These are phyloP conservation scores for Mayamaea pseudoterrestris DNA, from an alignment of 108 stramenopile genomes.

Conservation along the genomic window DNA sequence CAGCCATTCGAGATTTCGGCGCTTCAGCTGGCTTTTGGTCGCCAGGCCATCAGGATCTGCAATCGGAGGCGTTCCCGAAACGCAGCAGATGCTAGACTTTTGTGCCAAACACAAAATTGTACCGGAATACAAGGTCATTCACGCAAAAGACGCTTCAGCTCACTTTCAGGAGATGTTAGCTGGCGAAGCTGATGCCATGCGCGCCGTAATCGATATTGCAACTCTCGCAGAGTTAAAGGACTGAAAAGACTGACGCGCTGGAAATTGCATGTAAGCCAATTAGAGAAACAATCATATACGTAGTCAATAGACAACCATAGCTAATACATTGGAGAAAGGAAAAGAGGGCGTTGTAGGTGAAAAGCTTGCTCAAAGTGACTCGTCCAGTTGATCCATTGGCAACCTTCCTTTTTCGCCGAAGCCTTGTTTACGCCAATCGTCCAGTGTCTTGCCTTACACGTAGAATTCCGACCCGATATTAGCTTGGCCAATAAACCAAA, in stretches of 20 bases:
- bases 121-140: constrained; percentile 1
- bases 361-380: background rate
- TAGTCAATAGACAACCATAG: too few species aligned
- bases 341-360: background rate
- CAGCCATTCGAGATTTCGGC: constrained; percentile 11
- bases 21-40: constrained; percentile 9
- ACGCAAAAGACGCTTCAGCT: background rate
- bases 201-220: background rate
- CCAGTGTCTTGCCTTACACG: constrained; percentile 3
- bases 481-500: constrained; percentile 6
- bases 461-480: constrained; percentile 4
- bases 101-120: constrained; percentile 32
- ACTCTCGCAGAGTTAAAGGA: background rate
- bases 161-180: background rate
- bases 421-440: constrained; percentile 3
- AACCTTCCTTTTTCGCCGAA: constrained; percentile 7
- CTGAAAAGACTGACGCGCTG: too few species aligned
- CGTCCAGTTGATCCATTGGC: background rate
- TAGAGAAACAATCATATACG: too few species aligned
- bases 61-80: constrained; percentile 39
- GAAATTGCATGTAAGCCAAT: too few species aligned
- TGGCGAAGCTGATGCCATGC: background rate
- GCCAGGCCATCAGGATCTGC: constrained; percentile 13
- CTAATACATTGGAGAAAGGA: background rate
- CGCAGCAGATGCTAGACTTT: constrained; percentile 46